These are phyloP conservation scores for Volvariella volvacea DNA, from an alignment of 1,284 basidiomycete genomes.

Conservation along the genomic window DNA sequence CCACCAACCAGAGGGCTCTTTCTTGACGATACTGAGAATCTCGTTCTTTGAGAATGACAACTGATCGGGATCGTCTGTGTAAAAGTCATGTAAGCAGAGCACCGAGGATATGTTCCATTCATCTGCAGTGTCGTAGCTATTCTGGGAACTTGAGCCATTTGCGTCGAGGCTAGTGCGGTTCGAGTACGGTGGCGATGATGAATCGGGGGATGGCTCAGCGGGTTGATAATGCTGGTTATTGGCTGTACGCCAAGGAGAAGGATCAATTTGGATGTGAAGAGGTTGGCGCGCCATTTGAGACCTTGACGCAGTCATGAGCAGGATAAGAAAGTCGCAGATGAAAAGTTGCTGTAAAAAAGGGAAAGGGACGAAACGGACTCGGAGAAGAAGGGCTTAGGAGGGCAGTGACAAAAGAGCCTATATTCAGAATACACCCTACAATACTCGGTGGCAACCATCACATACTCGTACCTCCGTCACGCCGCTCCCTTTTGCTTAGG, in stretches of 20 bases:
- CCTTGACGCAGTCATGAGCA: constrained; percentile 17
- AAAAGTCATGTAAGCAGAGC: constrained; percentile 61
- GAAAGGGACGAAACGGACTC: background rate
- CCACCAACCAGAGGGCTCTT: constrained; percentile 75
- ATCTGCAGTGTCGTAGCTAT: constrained; percentile 6
- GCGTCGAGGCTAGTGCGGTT: constrained; percentile 17
- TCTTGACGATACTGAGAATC: constrained; percentile 57
- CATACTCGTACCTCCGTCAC: background rate
- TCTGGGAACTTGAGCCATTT: constrained; percentile 20
- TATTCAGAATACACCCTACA: background rate
- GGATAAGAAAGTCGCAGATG: constrained; percentile 2
- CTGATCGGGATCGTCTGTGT: constrained; percentile 51
- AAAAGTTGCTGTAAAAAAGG: constrained; percentile 2
- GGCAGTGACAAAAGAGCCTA: background rate
- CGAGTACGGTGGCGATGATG: constrained; percentile 9
- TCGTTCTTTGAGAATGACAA: constrained; percentile 60
- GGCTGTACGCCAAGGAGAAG: constrained; percentile 24
- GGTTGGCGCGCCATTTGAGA: constrained; percentile 27
- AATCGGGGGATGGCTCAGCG: constrained; percentile 4
- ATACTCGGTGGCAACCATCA: background rate
- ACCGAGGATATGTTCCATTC: constrained; percentile 35
- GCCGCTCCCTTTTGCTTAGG: too few relatives aligned
- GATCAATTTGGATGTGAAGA: constrained; percentile 47
- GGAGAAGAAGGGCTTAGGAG: constrained; percentile 1
- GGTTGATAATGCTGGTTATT: constrained; percentile 10